Evolutionary conservation across 345 rosid genomes (phyloP).

Genomic region (Murraya paniculata): DNA sequence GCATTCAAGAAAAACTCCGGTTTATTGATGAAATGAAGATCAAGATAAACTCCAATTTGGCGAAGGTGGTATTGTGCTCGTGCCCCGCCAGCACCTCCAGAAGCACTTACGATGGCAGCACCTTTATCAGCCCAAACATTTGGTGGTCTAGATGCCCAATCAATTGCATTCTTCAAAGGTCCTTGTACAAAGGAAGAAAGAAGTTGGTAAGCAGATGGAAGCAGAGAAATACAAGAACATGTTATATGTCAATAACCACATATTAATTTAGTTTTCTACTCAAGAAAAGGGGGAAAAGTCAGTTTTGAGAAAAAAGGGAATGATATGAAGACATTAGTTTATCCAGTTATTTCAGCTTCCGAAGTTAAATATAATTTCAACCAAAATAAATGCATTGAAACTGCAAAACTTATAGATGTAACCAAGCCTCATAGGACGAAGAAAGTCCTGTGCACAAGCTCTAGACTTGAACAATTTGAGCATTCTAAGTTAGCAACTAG

Average conservation of each 20-base stretch:
- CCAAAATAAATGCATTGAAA: not conserved
- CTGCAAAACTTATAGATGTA: not conserved
- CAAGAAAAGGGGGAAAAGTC: too few species aligned
- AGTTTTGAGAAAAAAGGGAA: not conserved
- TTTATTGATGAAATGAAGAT: slow-evolving; percentile 88
- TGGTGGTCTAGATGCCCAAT: slow-evolving; percentile 81
- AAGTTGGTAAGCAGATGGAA: not conserved
- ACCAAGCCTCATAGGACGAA: not conserved
- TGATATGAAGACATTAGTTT: not conserved
- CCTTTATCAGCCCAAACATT: slow-evolving; percentile 82
- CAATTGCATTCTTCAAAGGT: slow-evolving; percentile 80
- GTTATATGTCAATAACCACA: not conserved
- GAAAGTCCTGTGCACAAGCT: not conserved
- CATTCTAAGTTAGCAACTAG: not conserved
- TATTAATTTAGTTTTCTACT: not conserved
- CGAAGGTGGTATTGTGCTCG: slow-evolving; percentile 73
- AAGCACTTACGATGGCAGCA: slow-evolving; percentile 71
- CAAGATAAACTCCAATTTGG: slow-evolving; percentile 73
- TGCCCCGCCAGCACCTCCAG: slow-evolving; percentile 65
- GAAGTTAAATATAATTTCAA: too few species aligned
- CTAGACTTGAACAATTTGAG: not conserved
- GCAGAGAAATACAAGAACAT: slow-evolving; percentile 1
- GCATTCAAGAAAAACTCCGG: slow-evolving; percentile 76
- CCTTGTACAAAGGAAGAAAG: slow-evolving; percentile 30
- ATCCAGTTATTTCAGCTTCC: not conserved